Evolutionary conservation across 495 filamentous ascomycete genomes (phyloP).

Genomic region (Penicillium maclennaniae): DNA sequence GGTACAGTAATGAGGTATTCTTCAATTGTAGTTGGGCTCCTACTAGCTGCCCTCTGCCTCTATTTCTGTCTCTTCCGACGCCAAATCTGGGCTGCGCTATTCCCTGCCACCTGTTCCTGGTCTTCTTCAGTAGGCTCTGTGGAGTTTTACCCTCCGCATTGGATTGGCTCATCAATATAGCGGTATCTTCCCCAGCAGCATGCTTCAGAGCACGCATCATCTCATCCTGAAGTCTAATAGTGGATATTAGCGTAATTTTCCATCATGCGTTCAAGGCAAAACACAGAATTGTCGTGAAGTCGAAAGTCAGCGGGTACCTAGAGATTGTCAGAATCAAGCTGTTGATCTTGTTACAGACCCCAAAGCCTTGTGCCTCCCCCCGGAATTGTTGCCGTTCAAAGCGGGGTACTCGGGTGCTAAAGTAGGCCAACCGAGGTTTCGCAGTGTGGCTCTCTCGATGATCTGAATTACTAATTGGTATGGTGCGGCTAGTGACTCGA

Average conservation of each 20-base stretch:
- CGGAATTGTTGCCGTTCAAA: neutral
- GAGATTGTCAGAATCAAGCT: too few species aligned
- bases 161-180: constrained; percentile 9
- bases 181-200: neutral
- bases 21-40: neutral
- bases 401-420: neutral
- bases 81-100: neutral
- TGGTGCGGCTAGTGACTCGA: neutral
- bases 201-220: neutral
- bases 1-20: neutral
- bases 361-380: neutral
- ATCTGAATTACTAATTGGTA: neutral
- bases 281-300: too few species aligned
- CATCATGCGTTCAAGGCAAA: too few species aligned
- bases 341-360: too few species aligned
- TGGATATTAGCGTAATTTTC: too few species aligned
- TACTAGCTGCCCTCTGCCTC: constrained; percentile 3
- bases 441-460: neutral
- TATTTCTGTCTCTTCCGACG: constrained; percentile 3
- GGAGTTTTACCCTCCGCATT: constrained; percentile 12
- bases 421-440: neutral
- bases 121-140: constrained; percentile 6
- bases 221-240: neutral
- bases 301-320: too few species aligned
- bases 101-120: constrained; percentile 8